These are phyloP conservation scores for Cladobotryum mycophilum DNA, from an alignment of 2,329 filamentous ascomycete genomes.

Conservation along the genomic window DNA sequence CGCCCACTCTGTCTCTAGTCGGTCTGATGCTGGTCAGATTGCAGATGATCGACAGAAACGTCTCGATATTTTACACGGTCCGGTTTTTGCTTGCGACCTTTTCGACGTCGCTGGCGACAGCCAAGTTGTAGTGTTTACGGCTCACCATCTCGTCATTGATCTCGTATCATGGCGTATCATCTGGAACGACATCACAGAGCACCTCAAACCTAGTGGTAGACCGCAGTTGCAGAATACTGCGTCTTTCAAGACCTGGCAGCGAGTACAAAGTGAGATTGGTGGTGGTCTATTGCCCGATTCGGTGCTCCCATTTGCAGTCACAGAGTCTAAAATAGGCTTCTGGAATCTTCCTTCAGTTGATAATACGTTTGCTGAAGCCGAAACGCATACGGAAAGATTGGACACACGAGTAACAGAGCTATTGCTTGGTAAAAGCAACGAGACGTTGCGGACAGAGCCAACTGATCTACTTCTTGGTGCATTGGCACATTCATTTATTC, in stretches of 20 bases:
- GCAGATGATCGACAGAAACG: conserved; percentile 7
- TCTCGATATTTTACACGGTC: conserved; percentile 14
- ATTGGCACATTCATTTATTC: conserved; percentile 27
- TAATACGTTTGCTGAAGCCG: too few relatives aligned
- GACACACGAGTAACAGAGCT: too few relatives aligned
- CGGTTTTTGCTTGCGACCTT: conserved; percentile 17
- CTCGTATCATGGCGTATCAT: conserved; percentile 44
- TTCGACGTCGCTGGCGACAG: conserved; percentile 2
- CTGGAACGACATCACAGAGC: conserved; percentile 13
- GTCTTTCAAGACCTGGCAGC: conserved; percentile 31
- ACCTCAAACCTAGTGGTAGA: background rate
- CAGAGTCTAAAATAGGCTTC: too few relatives aligned
- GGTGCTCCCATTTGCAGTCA: too few relatives aligned
- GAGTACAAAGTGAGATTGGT: conserved; percentile 17
- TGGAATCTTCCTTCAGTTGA: too few relatives aligned
- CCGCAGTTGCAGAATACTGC: background rate
- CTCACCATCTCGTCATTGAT: conserved; percentile 26
- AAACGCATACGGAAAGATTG: too few relatives aligned
- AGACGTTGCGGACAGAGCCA: conserved; percentile 19
- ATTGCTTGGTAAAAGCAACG: too few relatives aligned
- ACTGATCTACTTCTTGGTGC: conserved; percentile 34
- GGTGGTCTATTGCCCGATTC: too few relatives aligned
- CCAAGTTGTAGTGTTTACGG: conserved; percentile 4
- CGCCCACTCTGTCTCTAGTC: conserved; percentile 1
- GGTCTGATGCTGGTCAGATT: background rate